Base-by-base conservation (phyloP, 2,329 filamentous ascomycete species). In the Tolypocladium tropicale region DNA sequence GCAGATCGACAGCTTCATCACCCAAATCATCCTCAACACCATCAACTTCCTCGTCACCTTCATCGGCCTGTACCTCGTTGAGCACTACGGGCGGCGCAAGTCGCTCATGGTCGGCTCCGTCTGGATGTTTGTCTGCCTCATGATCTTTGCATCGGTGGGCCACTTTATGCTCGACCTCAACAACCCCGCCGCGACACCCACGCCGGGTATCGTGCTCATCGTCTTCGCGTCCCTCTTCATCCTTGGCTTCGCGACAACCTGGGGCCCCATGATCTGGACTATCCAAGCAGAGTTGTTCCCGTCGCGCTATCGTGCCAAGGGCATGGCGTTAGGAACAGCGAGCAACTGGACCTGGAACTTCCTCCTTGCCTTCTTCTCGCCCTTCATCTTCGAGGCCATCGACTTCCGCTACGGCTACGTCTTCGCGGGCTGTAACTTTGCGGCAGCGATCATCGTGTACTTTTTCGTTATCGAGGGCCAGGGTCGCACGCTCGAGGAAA, bases 391-490 rank as follows among this genome's bases (percentile, higher is more conserved):
- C 0, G 73, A 76, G 0, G 80, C 80, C 4, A 91, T 91, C 55
- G 81, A 86, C 61, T 91, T 86, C 70, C 78, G 78, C 1, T 89
- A 89, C 63, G 88, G 88, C 2, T 89, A 90, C 60, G 83, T 92
- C 33, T 91, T 91, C 68, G 88, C 86, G 0, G 85, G 77, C 0
- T 90, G 86, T 65, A 87, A 88, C 62, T 72, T 89, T 21, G 74
- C 81, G 0, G 86, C 80, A 0, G 80, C 82, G 0, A 60, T 83
- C 0, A 70, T 90, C 14, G 85, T 91, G 33, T 92, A 86, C 74
- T 88, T 92, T 72, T 90, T 90, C 68, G 80, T 91, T 54, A 83
- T 87, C 56, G 88, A 92, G 67, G 84, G 81, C 50, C 84, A 88
- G 65, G 88, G 85, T 54, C 80, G 87, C 6, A 85, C 82, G 0